phyloP scores from a whole-genome alignment of 2,329 filamentous ascomycete species.

The Fusarium concolor region DNA sequence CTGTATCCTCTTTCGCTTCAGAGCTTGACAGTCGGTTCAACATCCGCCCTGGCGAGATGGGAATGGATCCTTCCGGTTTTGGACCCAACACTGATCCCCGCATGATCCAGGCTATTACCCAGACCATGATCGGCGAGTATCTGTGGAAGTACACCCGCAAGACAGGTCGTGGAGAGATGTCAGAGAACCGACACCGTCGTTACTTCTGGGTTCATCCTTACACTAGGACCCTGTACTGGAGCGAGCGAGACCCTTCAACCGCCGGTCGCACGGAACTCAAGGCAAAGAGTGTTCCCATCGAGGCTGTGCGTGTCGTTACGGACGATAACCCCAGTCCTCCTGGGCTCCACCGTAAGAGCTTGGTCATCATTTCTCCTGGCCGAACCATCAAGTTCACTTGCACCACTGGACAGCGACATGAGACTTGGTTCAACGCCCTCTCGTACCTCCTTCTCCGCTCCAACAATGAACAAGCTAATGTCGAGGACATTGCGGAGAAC shows the following conservation, averaged over 20 bases:
- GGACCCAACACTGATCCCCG: conserved; percentile 85
- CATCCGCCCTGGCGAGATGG: conserved; percentile 68
- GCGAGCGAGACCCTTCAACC: conserved; percentile 84
- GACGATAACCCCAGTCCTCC: conserved; percentile 97
- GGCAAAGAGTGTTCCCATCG: conserved; percentile 92
- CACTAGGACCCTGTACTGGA: conserved; percentile 97
- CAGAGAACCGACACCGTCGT: conserved; percentile 87
- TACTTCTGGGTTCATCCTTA: conserved; percentile 99
- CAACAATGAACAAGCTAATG: conserved; percentile 70
- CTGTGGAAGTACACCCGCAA: conserved; percentile 99
- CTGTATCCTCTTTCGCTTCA: conserved; percentile 93
- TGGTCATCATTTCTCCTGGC: conserved; percentile 89
- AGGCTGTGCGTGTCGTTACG: conserved; percentile 89
- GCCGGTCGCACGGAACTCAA: conserved; percentile 80
- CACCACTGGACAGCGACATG: conserved; percentile 90
- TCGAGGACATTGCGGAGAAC: conserved; percentile 67
- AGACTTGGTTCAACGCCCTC: conserved; percentile 98
- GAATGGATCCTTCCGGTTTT: conserved; percentile 68
- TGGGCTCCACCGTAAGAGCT: conserved; percentile 91
- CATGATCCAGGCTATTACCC: conserved; percentile 99
- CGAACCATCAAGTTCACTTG: conserved; percentile 94
- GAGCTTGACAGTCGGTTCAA: conserved; percentile 94
- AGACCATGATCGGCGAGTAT: conserved; percentile 99
- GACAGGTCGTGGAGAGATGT: conserved; percentile 88
- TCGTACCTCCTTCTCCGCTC: conserved; percentile 90